Percentiles rank a stretch among this genome's conserved stretches.
Evolutionary conservation across 306 rosid species (phyloP).

Genomic region (Lathyrus tuberosus): DNA sequence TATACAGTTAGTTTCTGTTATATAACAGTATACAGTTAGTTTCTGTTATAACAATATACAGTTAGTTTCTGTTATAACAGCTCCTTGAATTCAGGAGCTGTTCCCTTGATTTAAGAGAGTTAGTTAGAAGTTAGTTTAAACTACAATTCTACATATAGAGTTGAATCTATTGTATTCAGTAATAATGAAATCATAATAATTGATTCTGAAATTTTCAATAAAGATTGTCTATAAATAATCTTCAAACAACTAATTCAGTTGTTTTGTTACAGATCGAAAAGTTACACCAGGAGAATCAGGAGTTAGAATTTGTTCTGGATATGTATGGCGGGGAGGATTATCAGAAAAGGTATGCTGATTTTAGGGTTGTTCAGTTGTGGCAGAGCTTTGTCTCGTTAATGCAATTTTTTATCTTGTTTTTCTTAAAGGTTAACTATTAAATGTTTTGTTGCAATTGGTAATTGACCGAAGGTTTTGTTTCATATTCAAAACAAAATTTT

Average conservation of each 20-base stretch:
- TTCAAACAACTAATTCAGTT: constrained; percentile 37
- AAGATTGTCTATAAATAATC: constrained; percentile 21
- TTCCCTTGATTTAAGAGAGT: too few relatives aligned
- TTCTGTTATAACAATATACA: too few relatives aligned
- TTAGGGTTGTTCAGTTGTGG: constrained; percentile 26
- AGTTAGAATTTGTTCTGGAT: constrained; percentile 69
- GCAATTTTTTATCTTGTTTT: constrained; percentile 1
- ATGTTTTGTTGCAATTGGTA: constrained; percentile 28
- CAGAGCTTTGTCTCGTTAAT: constrained; percentile 5
- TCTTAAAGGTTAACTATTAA: constrained; percentile 36
- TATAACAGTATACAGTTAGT: too few relatives aligned
- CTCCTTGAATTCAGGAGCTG: too few relatives aligned
- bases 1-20: too few relatives aligned
- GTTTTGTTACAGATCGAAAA: constrained; percentile 66
- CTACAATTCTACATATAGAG: too few relatives aligned
- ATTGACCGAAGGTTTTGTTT: constrained; percentile 13
- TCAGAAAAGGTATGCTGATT: constrained; percentile 65
- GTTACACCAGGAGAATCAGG: constrained; percentile 70
- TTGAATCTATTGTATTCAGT: too few relatives aligned
- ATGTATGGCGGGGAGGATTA: constrained; percentile 73
- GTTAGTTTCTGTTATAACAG: too few relatives aligned
- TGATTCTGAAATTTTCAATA: too few relatives aligned
- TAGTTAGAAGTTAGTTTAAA: too few relatives aligned
- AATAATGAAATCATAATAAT: too few relatives aligned
- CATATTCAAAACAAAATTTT: constrained; percentile 18